phyloP scores from a whole-genome alignment of 2,329 filamentous ascomycete genomes.

The Penicillium sp. region DNA sequence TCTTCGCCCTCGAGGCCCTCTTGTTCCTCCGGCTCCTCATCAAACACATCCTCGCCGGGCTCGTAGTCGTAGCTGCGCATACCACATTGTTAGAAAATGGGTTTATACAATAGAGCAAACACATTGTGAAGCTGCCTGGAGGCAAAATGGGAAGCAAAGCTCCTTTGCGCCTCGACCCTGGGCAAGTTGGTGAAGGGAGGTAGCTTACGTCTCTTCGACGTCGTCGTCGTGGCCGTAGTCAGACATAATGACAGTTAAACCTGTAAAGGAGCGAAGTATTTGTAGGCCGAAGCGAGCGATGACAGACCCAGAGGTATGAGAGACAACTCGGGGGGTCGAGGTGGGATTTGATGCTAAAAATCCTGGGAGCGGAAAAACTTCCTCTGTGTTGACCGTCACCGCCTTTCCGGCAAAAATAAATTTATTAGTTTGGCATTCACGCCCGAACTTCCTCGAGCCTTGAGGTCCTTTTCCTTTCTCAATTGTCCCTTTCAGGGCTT shows the following conservation, averaged over 20 bases:
- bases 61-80: slow-evolving; percentile 41
- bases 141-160: slow-evolving; percentile 5
- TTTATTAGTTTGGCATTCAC: slow-evolving; percentile 14
- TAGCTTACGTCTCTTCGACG: slow-evolving; percentile 48
- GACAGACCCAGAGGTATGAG: slow-evolving; percentile 15
- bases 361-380: slow-evolving; percentile 31
- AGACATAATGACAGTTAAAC: slow-evolving; percentile 49
- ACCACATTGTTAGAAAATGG: slow-evolving; percentile 21
- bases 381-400: slow-evolving; percentile 25
- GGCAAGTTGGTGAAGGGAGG: slow-evolving; percentile 8
- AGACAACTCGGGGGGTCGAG: slow-evolving; percentile 11
- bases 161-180: slow-evolving; percentile 10
- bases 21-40: slow-evolving; percentile 55
- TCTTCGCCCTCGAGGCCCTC: slow-evolving; percentile 49
- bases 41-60: slow-evolving; percentile 55
- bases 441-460: slow-evolving; percentile 1
- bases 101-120: slow-evolving; percentile 6
- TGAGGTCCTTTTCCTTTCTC: background rate
- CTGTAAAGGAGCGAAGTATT: slow-evolving; percentile 8
- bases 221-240: slow-evolving; percentile 64
- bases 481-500: slow-evolving; percentile 1
- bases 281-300: slow-evolving; percentile 10
- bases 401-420: slow-evolving; percentile 31
- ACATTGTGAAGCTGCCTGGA: slow-evolving; percentile 3
- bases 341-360: slow-evolving; percentile 20